phyloP scores from a whole-genome alignment of 257 asterid species.

The Eucommia ulmoides region DNA sequence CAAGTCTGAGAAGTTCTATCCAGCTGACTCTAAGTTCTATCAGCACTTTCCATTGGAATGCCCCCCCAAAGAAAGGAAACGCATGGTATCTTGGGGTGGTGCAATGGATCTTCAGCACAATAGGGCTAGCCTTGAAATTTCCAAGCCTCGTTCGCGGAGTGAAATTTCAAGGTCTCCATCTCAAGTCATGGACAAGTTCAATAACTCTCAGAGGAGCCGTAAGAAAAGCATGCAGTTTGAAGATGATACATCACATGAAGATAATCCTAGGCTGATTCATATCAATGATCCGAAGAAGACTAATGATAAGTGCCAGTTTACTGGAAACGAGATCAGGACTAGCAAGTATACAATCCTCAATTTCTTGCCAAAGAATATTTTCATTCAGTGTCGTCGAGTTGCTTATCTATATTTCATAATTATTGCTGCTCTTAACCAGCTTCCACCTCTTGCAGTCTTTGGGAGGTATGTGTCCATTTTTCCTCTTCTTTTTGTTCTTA shows the following conservation, averaged over 20 bases:
- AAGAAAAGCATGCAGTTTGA: conserved; percentile 80
- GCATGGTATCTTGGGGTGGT: conserved; percentile 87
- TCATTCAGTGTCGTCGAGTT: conserved; percentile 89
- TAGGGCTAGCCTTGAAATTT: conserved; percentile 39
- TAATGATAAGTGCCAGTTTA: conserved; percentile 44
- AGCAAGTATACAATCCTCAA: conserved; percentile 80
- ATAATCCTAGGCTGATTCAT: conserved; percentile 72
- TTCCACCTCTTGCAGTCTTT: conserved; percentile 97
- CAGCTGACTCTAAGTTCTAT: conserved; percentile 26
- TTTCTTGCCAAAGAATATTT: conserved; percentile 89
- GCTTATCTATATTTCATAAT: conserved; percentile 93
- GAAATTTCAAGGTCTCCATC: conserved; percentile 17
- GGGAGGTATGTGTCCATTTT: conserved; percentile 94
- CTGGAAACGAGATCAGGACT: conserved; percentile 92
- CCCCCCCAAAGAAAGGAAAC: conserved; percentile 44
- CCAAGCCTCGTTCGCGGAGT: conserved; percentile 26
- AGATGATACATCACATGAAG: conserved; percentile 41
- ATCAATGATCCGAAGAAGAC: conserved; percentile 76
- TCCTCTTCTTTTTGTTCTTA: conserved; percentile 93
- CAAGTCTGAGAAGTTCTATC: conserved; percentile 22
- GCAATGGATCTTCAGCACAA: conserved; percentile 44
- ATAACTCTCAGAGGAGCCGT: conserved; percentile 42
- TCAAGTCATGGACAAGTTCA: conserved; percentile 26
- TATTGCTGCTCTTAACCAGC: conserved; percentile 92
- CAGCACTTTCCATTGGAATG: conserved; percentile 20